Evolutionary conservation across 371 early-diverging fungal species (phyloP), one percentile per base, ranked within the genome.

Genomic region (Mortierella sp.): DNA sequence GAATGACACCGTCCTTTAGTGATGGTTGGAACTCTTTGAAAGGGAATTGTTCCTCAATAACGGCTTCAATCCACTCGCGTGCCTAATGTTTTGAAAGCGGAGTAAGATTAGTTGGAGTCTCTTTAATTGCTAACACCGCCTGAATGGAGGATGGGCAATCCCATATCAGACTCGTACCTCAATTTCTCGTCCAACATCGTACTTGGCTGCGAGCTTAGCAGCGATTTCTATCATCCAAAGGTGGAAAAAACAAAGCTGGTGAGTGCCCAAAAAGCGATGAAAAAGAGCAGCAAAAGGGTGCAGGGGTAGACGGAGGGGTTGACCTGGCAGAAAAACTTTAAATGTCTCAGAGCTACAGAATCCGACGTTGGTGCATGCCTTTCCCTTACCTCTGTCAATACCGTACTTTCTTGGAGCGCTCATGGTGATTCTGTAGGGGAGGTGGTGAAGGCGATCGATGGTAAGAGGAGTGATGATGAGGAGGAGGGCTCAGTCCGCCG

Each of bases 1-100:
- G 84, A 34, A 94, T 79, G 23, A 91, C 89, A 28, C 97, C 97
- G 61, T 94, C 94, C 79, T 92, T 91, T 28, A 93, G 81, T 12
- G 86, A 83, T 39, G 87, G 87, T 18, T 91, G 87, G 55, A 93
- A 90, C 54, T 85, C 83, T 8, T 81, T 70, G 23, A 58, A 76
- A 12, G 85, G 81, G 31, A 82, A 63, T 12, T 84, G 65, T 62
- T 87, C 86, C 2, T 82, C 89, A 34, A 89, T 72, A 2, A 90
- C 72, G 6, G 67, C 58, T 65, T 90, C 91, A 46, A 94, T 88
- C 90, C 89, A 93, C 34, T 71, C 68, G 14, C 83, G 82, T 26
- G 86, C 90, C 82, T 87, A 61, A 66, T 14, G 26, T 16, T 5
- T 13, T 24, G 30, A 14, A 19, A 41, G 16, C n/a, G 19, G 24